Evolutionary conservation across 1,284 basidiomycete genomes (phyloP), one percentile per base, ranked within the genome.

Genomic region (Ceratobasidium theobromae): DNA sequence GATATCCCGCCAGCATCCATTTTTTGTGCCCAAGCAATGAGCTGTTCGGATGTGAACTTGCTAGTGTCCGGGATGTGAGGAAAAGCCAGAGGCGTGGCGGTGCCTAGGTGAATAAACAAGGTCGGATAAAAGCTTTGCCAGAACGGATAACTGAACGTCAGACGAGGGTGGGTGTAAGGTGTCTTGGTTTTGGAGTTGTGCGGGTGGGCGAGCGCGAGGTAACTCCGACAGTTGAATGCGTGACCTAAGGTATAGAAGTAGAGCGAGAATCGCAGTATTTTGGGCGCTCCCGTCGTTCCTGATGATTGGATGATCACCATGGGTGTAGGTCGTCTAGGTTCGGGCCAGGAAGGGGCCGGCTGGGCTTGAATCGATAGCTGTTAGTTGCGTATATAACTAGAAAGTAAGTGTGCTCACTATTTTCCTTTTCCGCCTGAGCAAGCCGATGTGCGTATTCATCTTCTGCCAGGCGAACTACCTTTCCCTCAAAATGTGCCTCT

Each of bases 231-330:
- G 32, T 62, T 51, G 12, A 4, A 49, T 6, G n/a, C 5, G 16
- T 49, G 57, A 14, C 46, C 46, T 9, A 62, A 3, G 3, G 57
- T 62, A n/a, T 62, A 51, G 32, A n/a, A 62, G n/a, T 62, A 33
- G 2, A 62, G 23, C 12, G 57, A 62, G 32, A 62, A 62, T 32
- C 46, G 33, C 45, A 51, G 21, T 9, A 62, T 28, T 25, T 62
- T 62, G 18, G 46, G 23, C 14, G 14, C 30, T 5, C 2, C 18
- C 25, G 46, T 51, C 4, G 57, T 27, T 4, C 38, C n/a, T 14
- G 57, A 49, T 1, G 46, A 49, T 23, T 62, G 45, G 28, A 60
- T 35, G n/a, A 60, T 38, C 3, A 48, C 11, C 3, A 45, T 45
- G 5, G 57, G 57, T 4, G 45, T 35, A 16, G 45, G 57, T 11